Percentiles rank a stretch among this genome's conserved stretches.
These are phyloP conservation scores for Pharus latifolius DNA, from an alignment of 176 grass and related monocot genomes.

Conservation along the genomic window DNA sequence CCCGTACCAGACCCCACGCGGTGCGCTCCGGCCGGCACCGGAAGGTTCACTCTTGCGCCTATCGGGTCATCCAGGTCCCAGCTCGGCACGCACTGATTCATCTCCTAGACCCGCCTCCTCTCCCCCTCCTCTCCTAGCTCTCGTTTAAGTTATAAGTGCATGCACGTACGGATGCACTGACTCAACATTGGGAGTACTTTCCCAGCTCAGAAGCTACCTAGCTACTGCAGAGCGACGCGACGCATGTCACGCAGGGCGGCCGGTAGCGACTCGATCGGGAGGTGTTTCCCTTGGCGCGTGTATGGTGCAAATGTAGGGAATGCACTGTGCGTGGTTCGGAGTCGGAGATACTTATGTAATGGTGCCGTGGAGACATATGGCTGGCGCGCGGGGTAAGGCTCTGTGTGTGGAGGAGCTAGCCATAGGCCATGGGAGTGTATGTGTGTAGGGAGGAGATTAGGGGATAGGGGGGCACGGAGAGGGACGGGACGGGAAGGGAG, in stretches of 20 bases:
- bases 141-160: not conserved
- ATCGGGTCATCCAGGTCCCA: slow-evolving; percentile 66
- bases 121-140: not conserved
- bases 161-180: too few relatives aligned
- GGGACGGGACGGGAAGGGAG: slow-evolving; percentile 9
- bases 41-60: not conserved
- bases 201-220: not conserved
- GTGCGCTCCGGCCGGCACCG: not conserved
- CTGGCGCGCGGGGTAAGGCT: not conserved
- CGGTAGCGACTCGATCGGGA: too few relatives aligned
- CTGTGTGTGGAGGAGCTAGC: slow-evolving; percentile 34
- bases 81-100: slow-evolving; percentile 82
- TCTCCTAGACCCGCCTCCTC: too few relatives aligned
- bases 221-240: not conserved
- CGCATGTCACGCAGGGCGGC: not conserved
- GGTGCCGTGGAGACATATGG: not conserved
- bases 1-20: not conserved
- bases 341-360: slow-evolving; percentile 20
- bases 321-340: not conserved
- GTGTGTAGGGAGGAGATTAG: not conserved
- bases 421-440: not conserved
- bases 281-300: too few relatives aligned
- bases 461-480: slow-evolving; percentile 19
- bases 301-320: not conserved
- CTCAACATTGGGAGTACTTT: too few relatives aligned